A percentile compares a stretch with the other conserved stretches of the same genome.
Conservation (phyloP, 306 rosid genomes). For the Elaeagnus macrophylla region DNA sequence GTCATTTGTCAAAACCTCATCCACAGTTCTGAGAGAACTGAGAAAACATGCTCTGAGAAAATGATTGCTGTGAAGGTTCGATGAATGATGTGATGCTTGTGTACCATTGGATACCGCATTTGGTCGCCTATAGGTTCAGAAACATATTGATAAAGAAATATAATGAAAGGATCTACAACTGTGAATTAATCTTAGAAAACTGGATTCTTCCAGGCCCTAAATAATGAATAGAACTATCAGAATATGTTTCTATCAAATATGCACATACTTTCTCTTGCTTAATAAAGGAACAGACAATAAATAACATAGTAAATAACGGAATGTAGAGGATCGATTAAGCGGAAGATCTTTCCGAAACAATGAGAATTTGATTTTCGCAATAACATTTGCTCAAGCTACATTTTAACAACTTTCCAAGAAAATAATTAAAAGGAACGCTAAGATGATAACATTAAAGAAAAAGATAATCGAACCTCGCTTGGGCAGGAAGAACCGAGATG, state of each 20-base stretch:
- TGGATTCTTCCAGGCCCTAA: too few relatives aligned
- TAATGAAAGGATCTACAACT: neutral
- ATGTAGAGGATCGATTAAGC: neutral
- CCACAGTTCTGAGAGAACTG: constrained; percentile 75
- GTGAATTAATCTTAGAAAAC: neutral
- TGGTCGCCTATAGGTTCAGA: constrained; percentile 37
- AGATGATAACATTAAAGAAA: neutral
- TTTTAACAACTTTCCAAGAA: too few relatives aligned
- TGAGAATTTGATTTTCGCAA: neutral
- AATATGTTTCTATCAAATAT: neutral
- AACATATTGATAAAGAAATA: constrained; percentile 9
- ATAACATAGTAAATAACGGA: neutral
- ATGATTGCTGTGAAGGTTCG: constrained; percentile 78
- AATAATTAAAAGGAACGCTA: constrained; percentile 1
- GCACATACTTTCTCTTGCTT: too few relatives aligned
- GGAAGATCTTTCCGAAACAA: neutral
- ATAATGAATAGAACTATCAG: neutral
- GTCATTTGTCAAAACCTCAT: constrained; percentile 56
- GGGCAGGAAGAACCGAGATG: constrained; percentile 88
- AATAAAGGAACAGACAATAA: too few relatives aligned
- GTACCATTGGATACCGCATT: constrained; percentile 43
- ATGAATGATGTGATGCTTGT: constrained; percentile 69
- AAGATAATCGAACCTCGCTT: constrained; percentile 24
- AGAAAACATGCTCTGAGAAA: constrained; percentile 71
- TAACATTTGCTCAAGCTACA: neutral